Percentiles rank a stretch among this genome's conserved stretches.
phyloP scores from a whole-genome alignment of 192 early-diverging fungal species.

The Podila epigama region DNA sequence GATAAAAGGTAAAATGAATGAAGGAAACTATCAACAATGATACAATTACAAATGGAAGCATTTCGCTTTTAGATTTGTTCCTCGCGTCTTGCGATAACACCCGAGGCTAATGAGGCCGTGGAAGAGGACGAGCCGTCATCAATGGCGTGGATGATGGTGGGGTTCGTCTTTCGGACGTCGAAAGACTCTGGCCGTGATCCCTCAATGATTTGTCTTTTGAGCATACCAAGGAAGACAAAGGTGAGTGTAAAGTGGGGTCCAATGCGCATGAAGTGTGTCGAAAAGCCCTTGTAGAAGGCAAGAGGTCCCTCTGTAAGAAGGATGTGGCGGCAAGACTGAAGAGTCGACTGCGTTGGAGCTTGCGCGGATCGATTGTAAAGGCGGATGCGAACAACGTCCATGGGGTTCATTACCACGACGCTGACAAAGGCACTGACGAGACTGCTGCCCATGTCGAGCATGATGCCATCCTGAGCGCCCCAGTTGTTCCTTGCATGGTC shows the following conservation, averaged over 20 bases:
- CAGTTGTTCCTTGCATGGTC: constrained; percentile 64
- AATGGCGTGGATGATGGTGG: constrained; percentile 16
- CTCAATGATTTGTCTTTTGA: constrained; percentile 48
- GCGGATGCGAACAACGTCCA: constrained; percentile 67
- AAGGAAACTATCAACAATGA: neutral
- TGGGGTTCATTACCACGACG: constrained; percentile 60
- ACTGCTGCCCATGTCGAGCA: constrained; percentile 73
- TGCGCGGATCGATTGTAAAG: constrained; percentile 77
- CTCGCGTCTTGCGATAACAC: constrained; percentile 39
- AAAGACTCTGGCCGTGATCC: constrained; percentile 7
- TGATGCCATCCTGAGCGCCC: constrained; percentile 67
- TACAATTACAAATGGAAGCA: neutral
- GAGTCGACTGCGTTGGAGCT: constrained; percentile 63
- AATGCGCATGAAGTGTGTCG: constrained; percentile 78
- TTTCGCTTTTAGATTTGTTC: constrained; percentile 26
- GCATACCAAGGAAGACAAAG: constrained; percentile 75
- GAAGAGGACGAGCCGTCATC: constrained; percentile 21
- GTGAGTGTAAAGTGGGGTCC: constrained; percentile 82
- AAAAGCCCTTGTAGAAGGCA: constrained; percentile 78
- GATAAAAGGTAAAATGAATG: too few species aligned
- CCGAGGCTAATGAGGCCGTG: constrained; percentile 21
- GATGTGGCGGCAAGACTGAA: constrained; percentile 50
- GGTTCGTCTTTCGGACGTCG: neutral
- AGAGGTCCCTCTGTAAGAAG: constrained; percentile 69
- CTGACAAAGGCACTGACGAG: constrained; percentile 65